A percentile compares a stretch with the other conserved stretches of the same genome.
phyloP scores from a whole-genome alignment of 108 stramenopile species.

The Aurantiochytrium sp. region DNA sequence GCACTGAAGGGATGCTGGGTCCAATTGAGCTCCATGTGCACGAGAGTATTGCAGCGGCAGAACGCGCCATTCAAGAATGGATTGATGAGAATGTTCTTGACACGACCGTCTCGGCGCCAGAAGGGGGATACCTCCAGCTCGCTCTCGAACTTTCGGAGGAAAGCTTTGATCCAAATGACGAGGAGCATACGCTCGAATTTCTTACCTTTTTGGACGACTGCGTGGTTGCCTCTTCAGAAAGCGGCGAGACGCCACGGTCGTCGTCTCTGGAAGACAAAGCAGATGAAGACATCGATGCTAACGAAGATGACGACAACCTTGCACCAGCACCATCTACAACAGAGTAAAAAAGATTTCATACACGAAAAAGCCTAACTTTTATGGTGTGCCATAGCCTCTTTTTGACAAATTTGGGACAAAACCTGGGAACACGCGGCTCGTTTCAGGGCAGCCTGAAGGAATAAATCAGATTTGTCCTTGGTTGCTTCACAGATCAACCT shows the following conservation, averaged over 20 bases:
- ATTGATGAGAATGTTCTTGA: not conserved
- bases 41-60: conserved; percentile 18
- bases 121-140: conserved; percentile 21
- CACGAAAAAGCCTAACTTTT: too few species aligned
- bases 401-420: too few species aligned
- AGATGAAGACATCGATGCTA: not conserved
- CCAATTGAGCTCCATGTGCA: conserved; percentile 12
- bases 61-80: conserved; percentile 18
- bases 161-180: not conserved
- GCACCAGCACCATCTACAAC: too few species aligned
- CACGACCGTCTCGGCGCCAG: conserved; percentile 12
- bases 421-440: too few species aligned
- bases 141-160: not conserved
- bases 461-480: too few species aligned
- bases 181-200: not conserved
- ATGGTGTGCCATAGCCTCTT: too few species aligned
- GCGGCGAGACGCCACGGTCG: not conserved
- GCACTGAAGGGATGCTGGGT: conserved; percentile 17
- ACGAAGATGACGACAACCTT: too few species aligned
- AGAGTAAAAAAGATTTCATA: too few species aligned
- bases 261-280: not conserved
- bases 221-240: not conserved
- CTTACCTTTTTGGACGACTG: not conserved
- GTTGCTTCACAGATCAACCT: not conserved
- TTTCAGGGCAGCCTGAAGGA: too few species aligned